These are phyloP conservation scores for Amphicarpaea edgeworthii DNA, from an alignment of 306 rosid species.

Conservation along the genomic window DNA sequence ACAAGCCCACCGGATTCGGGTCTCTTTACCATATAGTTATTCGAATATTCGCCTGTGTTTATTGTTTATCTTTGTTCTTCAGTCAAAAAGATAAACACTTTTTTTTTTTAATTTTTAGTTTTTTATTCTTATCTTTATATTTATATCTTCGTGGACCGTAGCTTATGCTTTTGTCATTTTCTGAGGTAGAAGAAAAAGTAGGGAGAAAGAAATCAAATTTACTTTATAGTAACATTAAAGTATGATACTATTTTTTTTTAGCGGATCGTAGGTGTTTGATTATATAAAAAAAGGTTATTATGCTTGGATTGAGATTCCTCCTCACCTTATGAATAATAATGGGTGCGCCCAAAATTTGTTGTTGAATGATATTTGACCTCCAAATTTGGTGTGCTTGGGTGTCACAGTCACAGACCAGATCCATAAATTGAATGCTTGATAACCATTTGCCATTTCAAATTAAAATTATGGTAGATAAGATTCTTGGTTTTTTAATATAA, in stretches of 20 bases:
- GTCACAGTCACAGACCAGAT: background rate
- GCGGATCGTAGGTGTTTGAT: background rate
- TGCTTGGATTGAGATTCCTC: conserved; percentile 33
- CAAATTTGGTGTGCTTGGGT: background rate
- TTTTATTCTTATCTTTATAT: background rate
- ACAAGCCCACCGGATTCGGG: conserved; percentile 46
- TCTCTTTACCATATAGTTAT: conserved; percentile 9
- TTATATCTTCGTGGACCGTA: no score
- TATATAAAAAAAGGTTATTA: background rate
- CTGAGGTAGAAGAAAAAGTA: background rate
- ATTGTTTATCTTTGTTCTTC: background rate
- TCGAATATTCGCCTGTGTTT: conserved; percentile 39
- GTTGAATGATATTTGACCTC: background rate
- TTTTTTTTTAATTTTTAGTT: background rate
- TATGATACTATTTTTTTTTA: background rate
- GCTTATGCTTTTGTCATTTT: conserved; percentile 17
- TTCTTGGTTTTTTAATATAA: background rate
- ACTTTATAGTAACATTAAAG: background rate
- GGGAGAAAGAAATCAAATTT: background rate
- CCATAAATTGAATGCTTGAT: background rate
- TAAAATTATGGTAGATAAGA: background rate
- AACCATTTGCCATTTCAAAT: background rate
- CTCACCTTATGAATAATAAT: background rate
- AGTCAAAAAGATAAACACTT: background rate
- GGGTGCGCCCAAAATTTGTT: conserved; percentile 9